Conservation (phyloP, 2,329 filamentous ascomycete species). For the Aspergillus sp. region DNA sequence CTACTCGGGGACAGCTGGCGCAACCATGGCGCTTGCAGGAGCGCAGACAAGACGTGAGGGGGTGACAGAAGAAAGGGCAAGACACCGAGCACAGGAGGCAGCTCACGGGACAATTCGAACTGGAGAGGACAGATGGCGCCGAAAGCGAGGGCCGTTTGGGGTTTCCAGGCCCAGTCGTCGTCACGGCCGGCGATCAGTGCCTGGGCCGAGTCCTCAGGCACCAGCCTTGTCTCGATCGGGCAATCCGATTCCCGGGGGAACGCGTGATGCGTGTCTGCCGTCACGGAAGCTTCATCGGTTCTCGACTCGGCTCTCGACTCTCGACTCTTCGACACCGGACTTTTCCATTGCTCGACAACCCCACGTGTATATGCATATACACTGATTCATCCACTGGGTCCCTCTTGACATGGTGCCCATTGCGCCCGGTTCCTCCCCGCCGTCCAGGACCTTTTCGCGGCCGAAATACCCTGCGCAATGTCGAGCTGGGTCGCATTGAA, state of each 20-base stretch:
- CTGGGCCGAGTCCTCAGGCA: slow-evolving; percentile 17
- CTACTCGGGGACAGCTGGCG: slow-evolving; percentile 74
- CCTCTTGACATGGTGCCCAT: slow-evolving; percentile 22
- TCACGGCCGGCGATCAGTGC: slow-evolving; percentile 13
- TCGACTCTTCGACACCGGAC: neutral
- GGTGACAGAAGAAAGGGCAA: neutral
- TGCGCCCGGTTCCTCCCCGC: slow-evolving; percentile 3
- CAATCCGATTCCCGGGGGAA: slow-evolving; percentile 14
- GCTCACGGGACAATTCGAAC: neutral
- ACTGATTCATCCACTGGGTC: no score
- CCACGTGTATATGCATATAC: neutral
- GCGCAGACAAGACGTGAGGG: slow-evolving; percentile 15
- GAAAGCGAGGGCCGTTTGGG: neutral
- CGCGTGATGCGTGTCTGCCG: slow-evolving; percentile 21
- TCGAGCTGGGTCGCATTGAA: slow-evolving; percentile 82
- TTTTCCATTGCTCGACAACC: slow-evolving; percentile 1
- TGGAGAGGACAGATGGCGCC: slow-evolving; percentile 6
- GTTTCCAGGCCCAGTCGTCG: slow-evolving; percentile 14
- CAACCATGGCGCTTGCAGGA: slow-evolving; percentile 58
- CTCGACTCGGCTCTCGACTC: neutral
- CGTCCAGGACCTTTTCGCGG: slow-evolving; percentile 13
- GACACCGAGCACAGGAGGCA: neutral
- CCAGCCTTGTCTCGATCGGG: slow-evolving; percentile 18
- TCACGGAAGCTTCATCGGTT: slow-evolving; percentile 3
- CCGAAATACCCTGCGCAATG: slow-evolving; percentile 35